These are phyloP conservation scores for Hyparrhenia diplandra DNA, from an alignment of 176 grass and related monocot genomes.

Conservation along the genomic window DNA sequence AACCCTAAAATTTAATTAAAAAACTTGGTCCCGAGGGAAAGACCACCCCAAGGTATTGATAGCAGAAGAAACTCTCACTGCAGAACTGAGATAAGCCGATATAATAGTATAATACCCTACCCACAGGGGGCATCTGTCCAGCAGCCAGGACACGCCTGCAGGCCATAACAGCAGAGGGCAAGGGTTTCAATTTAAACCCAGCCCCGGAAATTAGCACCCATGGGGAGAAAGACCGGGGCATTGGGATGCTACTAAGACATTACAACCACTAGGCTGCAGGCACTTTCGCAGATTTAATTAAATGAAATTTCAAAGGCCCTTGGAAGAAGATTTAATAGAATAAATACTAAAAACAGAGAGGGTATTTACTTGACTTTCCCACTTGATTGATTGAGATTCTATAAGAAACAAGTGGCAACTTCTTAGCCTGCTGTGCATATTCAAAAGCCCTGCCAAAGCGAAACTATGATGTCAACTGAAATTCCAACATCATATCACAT, in stretches of 20 bases:
- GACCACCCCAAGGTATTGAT: background rate
- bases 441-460: constrained; percentile 77
- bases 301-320: constrained; percentile 4
- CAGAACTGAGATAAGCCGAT: background rate
- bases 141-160: background rate
- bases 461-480: constrained; percentile 17
- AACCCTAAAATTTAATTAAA: constrained; percentile 6
- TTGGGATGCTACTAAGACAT: background rate
- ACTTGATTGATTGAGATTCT: constrained; percentile 78
- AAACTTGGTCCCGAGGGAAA: background rate
- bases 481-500: constrained; percentile 24
- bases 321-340: constrained; percentile 15
- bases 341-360: constrained; percentile 23
- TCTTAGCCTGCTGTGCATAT: constrained; percentile 65
- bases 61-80: background rate
- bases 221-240: background rate
- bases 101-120: background rate
- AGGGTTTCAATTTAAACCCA: background rate
- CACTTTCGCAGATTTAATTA: background rate
- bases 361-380: constrained; percentile 76
- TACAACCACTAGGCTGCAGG: background rate
- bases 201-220: background rate
- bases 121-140: background rate
- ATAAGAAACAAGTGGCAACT: constrained; percentile 74
- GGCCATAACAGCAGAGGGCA: background rate